phyloP scores from a whole-genome alignment of 164 flowering plant genomes.

The Nymphaea thermarum region DNA sequence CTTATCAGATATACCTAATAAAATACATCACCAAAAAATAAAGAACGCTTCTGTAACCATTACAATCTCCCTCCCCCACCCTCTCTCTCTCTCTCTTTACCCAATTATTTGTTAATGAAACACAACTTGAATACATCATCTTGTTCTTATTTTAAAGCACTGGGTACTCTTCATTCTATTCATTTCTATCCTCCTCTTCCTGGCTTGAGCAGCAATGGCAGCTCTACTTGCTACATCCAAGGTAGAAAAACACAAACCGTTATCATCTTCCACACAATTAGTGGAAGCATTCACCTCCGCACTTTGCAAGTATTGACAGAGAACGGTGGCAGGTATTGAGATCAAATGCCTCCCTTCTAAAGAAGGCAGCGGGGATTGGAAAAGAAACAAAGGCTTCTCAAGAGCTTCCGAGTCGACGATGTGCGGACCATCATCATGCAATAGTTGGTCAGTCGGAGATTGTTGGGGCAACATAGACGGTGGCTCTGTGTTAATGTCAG shows the following conservation, averaged over 20 bases:
- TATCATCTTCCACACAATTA: not conserved
- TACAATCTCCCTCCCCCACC: no score
- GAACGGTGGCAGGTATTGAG: not conserved
- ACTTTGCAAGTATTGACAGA: not conserved
- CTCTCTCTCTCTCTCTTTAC: no score
- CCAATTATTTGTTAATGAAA: no score
- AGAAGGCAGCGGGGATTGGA: not conserved
- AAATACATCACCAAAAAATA: no score
- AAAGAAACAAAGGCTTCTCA: not conserved
- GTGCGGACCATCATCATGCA: not conserved
- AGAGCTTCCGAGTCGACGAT: not conserved
- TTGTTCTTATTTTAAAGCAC: not conserved
- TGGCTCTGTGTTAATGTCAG: not conserved
- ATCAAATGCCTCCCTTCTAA: not conserved
- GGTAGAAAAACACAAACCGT: not conserved
- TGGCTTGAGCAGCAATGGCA: conserved; percentile 30
- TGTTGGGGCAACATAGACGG: not conserved
- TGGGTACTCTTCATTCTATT: conserved; percentile 16
- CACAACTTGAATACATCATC: not conserved
- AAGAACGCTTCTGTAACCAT: no score
- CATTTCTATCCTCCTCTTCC: conserved; percentile 26
- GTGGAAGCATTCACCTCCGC: not conserved
- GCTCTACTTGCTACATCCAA: conserved; percentile 7
- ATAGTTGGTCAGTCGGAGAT: not conserved
- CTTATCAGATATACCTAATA: no score